Base-by-base conservation (phyloP, 192 early-diverging fungal genomes). In the Coemansia sp. region DNA sequence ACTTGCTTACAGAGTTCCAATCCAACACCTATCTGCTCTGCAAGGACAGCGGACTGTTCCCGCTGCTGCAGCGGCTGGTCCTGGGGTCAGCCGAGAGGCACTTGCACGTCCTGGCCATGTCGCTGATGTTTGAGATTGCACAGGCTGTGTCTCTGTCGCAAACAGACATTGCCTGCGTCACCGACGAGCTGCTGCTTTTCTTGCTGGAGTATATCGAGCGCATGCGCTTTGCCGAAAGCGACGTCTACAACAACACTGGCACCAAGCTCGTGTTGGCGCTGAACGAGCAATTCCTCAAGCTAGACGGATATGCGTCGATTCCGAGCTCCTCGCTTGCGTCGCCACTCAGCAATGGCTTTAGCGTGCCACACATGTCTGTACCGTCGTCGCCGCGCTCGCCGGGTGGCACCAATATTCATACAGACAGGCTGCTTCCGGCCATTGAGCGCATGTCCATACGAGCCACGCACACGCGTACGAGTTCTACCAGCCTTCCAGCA, bases 231-330 rank as follows among this genome's bases (percentile, higher is more conserved):
- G 81, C 81, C 5, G 81, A 78, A 42, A 78, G 81, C 68, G 81
- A 83, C 29, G 70, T 83, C 33, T 83, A 83, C 68, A 83, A 83
- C 70, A 78, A 83, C 70, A 83, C 81, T 0, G 81, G 76, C n/a
- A 83, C 81, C 18, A 83, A 83, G 67, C 76, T 83, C 57, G 76
- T 83, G n/a, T 64, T 83, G 63, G 76, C 81, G n/a, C 70, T 83
- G 16, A 78, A 78, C 60, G 81, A 83, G 62, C 81, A 83, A 63
- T 71, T 83, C 34, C 70, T 72, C 12, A 66, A 65, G 12, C 40
- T 63, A 16, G 55, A 66, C 41, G 65, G 72, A 1, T 73, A 66
- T 34, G 57, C 46, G 24, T 62, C 65, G 24, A 67, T 67, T 43
- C 72, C 72, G 0, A 59, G 29, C 29, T 67, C 72, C 10, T 60